Percentiles rank a stretch among this genome's conserved stretches.
phyloP scores from a whole-genome alignment of 2,329 filamentous ascomycete genomes.

The Aspergillus calidoustus region DNA sequence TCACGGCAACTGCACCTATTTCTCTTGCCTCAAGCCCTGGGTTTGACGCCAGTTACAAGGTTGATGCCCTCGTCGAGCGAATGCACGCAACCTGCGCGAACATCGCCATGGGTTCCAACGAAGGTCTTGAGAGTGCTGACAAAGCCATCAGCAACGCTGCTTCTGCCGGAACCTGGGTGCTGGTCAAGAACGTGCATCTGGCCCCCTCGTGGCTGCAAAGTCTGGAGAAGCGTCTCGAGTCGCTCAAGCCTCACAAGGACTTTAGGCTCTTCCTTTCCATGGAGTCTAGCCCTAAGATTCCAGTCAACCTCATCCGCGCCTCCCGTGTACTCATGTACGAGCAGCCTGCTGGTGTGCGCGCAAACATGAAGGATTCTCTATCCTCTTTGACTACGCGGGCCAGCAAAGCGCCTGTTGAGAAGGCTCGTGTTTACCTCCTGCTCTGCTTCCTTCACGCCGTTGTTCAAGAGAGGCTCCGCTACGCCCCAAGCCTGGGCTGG shows the following conservation, averaged over 20 bases:
- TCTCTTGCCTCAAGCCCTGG: conserved; percentile 92
- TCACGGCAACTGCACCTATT: conserved; percentile 82
- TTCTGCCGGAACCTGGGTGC: conserved; percentile 89
- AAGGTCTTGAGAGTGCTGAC: conserved; percentile 88
- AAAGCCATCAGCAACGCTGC: conserved; percentile 94
- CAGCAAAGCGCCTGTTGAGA: conserved; percentile 84
- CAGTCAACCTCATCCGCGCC: conserved; percentile 90
- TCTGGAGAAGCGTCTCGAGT: conserved; percentile 94
- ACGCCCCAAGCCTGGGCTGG: conserved; percentile 93
- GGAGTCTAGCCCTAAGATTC: conserved; percentile 96
- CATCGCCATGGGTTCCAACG: conserved; percentile 98
- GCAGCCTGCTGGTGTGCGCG: conserved; percentile 92
- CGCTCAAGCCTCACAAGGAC: conserved; percentile 88
- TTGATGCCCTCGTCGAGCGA: conserved; percentile 89
- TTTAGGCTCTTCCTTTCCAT: conserved; percentile 97
- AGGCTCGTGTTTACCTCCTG: conserved; percentile 84
- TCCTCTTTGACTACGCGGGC: conserved; percentile 77
- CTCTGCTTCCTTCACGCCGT: conserved; percentile 95
- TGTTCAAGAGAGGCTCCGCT: conserved; percentile 90
- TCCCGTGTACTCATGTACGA: conserved; percentile 97
- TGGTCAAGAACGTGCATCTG: conserved; percentile 98
- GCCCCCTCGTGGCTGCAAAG: conserved; percentile 96
- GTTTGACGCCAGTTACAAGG: conserved; percentile 99
- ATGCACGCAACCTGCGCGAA: conserved; percentile 84
- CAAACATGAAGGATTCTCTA: conserved; percentile 98